Conservation (phyloP, 2,329 filamentous ascomycete species). For the Alternaria consortialis region DNA sequence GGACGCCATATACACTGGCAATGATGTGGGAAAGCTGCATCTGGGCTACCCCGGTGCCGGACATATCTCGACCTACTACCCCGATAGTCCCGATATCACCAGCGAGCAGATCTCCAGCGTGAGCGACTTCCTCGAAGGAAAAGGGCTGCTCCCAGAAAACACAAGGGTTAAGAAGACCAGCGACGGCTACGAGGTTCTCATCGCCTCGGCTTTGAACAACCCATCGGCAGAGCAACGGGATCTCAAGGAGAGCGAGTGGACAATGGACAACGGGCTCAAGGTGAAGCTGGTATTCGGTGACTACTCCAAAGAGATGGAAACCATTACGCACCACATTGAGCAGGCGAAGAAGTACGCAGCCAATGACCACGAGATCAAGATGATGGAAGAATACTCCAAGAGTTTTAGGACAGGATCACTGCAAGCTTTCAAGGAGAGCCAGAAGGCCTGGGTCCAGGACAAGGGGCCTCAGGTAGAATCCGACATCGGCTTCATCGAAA, state of each 20-base stretch:
- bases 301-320: constrained; percentile 57
- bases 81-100: constrained; percentile 58
- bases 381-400: constrained; percentile 60
- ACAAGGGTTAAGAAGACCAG: constrained; percentile 58
- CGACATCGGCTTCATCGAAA: constrained; percentile 65
- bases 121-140: constrained; percentile 57
- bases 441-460: constrained; percentile 63
- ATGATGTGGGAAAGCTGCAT: constrained; percentile 55
- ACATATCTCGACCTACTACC: constrained; percentile 62
- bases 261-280: constrained; percentile 57
- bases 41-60: constrained; percentile 60
- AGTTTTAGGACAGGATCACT: constrained; percentile 61
- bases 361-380: constrained; percentile 56
- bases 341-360: constrained; percentile 59
- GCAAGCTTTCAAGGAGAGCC: constrained; percentile 60
- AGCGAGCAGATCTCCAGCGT: constrained; percentile 58
- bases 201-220: constrained; percentile 56
- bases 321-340: constrained; percentile 56
- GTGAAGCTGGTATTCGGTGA: constrained; percentile 58
- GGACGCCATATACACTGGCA: constrained; percentile 56
- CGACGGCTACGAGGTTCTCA: constrained; percentile 58
- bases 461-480: constrained; percentile 61
- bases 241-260: constrained; percentile 57
- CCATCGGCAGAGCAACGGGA: constrained; percentile 54
- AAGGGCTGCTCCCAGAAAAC: constrained; percentile 60